These are phyloP conservation scores for barrel medic (Medicago truncatula) DNA, from an alignment of 306 rosid species.

Conservation along the genomic window DNA sequence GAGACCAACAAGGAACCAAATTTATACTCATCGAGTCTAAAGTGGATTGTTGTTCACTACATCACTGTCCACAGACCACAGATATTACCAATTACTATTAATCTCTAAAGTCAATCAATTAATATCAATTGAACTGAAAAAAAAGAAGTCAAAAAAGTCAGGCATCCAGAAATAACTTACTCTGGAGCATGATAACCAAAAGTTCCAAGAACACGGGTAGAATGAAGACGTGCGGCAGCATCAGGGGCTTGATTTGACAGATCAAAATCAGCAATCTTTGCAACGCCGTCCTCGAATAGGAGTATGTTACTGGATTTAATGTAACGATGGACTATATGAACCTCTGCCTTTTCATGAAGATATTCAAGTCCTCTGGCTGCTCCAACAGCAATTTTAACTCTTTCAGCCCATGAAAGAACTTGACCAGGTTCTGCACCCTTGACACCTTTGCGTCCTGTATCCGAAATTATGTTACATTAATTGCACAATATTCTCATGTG, in stretches of 20 bases:
- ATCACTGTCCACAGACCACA: too few relatives aligned
- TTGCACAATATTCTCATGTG: not conserved
- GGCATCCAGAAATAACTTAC: slow-evolving; percentile 53
- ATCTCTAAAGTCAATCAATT: too few relatives aligned
- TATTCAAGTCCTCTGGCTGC: slow-evolving; percentile 84
- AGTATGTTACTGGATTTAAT: slow-evolving; percentile 83
- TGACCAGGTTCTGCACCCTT: slow-evolving; percentile 80
- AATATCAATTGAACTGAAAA: not conserved
- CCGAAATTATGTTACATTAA: slow-evolving; percentile 30
- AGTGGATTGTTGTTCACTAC: too few relatives aligned
- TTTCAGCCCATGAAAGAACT: slow-evolving; percentile 72
- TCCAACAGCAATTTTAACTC: slow-evolving; percentile 85
- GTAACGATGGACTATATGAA: slow-evolving; percentile 75
- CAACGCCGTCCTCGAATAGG: slow-evolving; percentile 69
- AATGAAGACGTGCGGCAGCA: slow-evolving; percentile 81
- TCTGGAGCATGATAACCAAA: slow-evolving; percentile 95
- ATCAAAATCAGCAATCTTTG: slow-evolving; percentile 86
- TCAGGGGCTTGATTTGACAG: slow-evolving; percentile 87
- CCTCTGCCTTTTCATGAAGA: slow-evolving; percentile 80
- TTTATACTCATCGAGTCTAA: not conserved
- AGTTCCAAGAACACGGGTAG: slow-evolving; percentile 93
- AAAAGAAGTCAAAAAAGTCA: not conserved
- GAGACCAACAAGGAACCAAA: not conserved
- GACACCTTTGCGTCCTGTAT: slow-evolving; percentile 70
- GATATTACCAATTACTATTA: too few relatives aligned